These are phyloP conservation scores for Penicillium coprophilum DNA, from an alignment of 495 filamentous ascomycete genomes.

Conservation along the genomic window DNA sequence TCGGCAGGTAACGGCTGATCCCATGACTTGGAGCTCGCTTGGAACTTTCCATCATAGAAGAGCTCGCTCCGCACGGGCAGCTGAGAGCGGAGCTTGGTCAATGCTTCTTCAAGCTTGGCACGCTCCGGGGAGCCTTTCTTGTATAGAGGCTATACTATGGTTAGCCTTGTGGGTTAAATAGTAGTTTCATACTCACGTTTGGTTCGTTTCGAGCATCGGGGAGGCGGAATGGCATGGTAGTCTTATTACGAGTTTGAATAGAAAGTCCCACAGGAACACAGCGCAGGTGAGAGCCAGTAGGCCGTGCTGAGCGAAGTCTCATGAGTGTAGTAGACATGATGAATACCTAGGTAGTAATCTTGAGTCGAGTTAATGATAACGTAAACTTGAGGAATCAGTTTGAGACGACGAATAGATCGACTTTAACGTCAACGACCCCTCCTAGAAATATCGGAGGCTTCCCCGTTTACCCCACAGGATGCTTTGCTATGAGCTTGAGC, in stretches of 20 bases:
- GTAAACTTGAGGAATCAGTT: slow-evolving; percentile 6
- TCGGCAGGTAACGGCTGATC: slow-evolving; percentile 72
- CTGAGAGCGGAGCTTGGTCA: slow-evolving; percentile 52
- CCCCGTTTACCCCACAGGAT: slow-evolving; percentile 11
- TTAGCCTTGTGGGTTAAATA: slow-evolving; percentile 5
- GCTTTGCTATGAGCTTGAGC: background rate
- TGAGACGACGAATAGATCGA: background rate
- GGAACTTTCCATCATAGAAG: slow-evolving; percentile 60
- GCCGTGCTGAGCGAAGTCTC: slow-evolving; percentile 22
- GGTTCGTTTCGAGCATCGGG: slow-evolving; percentile 40
- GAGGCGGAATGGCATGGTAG: slow-evolving; percentile 37
- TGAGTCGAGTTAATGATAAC: background rate
- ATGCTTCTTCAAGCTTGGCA: slow-evolving; percentile 60
- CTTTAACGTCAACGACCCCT: slow-evolving; percentile 9
- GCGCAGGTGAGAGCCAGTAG: slow-evolving; percentile 17
- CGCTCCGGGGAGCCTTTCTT: slow-evolving; percentile 70
- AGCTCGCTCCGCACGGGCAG: slow-evolving; percentile 44
- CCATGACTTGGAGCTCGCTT: slow-evolving; percentile 26
- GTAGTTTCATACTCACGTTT: slow-evolving; percentile 29
- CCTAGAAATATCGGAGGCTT: slow-evolving; percentile 4
- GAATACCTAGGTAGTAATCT: background rate
- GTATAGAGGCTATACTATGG: slow-evolving; percentile 62
- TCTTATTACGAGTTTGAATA: slow-evolving; percentile 29
- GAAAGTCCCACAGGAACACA: slow-evolving; percentile 10
- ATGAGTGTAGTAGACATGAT: slow-evolving; percentile 25